Percentiles rank a stretch among this genome's conserved stretches.
These are phyloP conservation scores for Wickerhamomyces canadensis DNA, from an alignment of 805 yeast species.

Conservation along the genomic window DNA sequence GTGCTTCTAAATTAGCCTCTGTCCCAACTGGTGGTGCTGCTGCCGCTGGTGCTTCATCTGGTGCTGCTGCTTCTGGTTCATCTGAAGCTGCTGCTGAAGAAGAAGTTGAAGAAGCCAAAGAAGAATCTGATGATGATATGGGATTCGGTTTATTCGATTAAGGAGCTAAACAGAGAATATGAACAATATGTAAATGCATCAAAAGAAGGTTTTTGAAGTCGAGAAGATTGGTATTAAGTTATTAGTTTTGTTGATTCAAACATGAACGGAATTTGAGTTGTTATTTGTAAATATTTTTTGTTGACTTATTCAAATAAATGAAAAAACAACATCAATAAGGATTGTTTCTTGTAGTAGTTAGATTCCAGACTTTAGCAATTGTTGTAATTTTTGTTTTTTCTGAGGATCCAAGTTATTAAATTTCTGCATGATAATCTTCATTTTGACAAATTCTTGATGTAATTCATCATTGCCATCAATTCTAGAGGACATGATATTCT, in stretches of 20 bases:
- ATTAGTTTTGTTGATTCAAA: too few species aligned
- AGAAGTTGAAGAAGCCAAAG: conserved; percentile 38
- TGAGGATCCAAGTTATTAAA: conserved; percentile 15
- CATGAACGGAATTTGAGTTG: too few species aligned
- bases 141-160: conserved; percentile 76
- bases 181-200: conserved; percentile 1
- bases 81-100: conserved; percentile 55
- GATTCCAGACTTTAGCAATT: conserved; percentile 1
- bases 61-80: conserved; percentile 48
- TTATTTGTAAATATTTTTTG: too few species aligned
- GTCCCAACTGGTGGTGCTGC: conserved; percentile 84
- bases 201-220: too few species aligned
- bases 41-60: conserved; percentile 51
- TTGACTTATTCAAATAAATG: too few species aligned
- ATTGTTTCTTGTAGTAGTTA: too few species aligned
- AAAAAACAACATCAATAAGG: too few species aligned
- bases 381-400: conserved; percentile 6
- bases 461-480: conserved; percentile 9
- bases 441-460: conserved; percentile 14
- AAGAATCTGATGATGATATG: conserved; percentile 60
- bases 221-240: background rate
- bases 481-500: conserved; percentile 12
- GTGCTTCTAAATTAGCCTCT: conserved; percentile 74
- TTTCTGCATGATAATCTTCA: conserved; percentile 15
- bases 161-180: conserved; percentile 7